phyloP scores from a whole-genome alignment of 116 monocot species.

The Iris pallida region DNA sequence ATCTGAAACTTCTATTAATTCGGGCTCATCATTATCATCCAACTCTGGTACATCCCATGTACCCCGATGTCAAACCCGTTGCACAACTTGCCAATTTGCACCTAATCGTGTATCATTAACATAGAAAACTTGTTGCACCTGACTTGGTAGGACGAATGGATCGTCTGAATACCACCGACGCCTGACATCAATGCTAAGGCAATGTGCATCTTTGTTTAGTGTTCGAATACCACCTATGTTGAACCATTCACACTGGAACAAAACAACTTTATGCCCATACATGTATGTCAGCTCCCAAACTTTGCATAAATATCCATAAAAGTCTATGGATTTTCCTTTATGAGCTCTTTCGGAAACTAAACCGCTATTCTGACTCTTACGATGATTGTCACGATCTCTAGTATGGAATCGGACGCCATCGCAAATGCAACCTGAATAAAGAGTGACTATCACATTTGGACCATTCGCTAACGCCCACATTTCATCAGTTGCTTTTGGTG shows the following conservation, averaged over 20 bases:
- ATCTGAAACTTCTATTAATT: too few species aligned
- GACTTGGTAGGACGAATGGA: neutral
- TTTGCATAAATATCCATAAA: neutral
- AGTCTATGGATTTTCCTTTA: neutral
- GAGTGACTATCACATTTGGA: neutral
- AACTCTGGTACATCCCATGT: neutral
- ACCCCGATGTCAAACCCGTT: neutral
- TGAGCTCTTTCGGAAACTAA: neutral
- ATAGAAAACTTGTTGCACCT: neutral
- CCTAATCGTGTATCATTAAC: neutral
- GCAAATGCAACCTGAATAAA: neutral
- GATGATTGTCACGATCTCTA: too few species aligned
- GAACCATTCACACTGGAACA: too few species aligned
- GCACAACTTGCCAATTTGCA: neutral
- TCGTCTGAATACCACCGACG: neutral
- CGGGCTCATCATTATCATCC: neutral
- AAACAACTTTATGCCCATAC: neutral
- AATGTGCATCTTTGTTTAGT: neutral
- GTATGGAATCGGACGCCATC: neutral
- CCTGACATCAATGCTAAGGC: neutral
- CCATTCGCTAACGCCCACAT: neutral
- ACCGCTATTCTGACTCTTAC: too few species aligned
- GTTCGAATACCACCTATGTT: neutral
- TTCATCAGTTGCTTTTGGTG: neutral
- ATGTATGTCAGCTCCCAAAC: neutral